Evolutionary conservation across 2,329 filamentous ascomycete genomes (phyloP).

Genomic region (Elsinoe fawcettii): DNA sequence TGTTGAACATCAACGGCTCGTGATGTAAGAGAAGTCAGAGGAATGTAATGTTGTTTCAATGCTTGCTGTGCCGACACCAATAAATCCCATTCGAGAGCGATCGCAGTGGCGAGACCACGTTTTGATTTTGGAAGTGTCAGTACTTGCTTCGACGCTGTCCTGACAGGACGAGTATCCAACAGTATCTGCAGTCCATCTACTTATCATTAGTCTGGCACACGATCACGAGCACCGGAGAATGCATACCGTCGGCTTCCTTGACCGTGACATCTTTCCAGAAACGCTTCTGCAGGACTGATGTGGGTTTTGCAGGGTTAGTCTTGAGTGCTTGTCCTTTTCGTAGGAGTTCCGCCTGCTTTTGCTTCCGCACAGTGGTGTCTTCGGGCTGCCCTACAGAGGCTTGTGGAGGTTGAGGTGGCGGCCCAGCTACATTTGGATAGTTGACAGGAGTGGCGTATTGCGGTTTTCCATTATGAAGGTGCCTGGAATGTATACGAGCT

Average conservation of each 20-base stretch:
- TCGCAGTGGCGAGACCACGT: conserved; percentile 70
- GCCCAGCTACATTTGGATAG: conserved; percentile 50
- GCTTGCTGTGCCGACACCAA: conserved; percentile 76
- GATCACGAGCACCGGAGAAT: not conserved
- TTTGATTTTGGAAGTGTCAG: conserved; percentile 68
- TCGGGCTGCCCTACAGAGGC: conserved; percentile 41
- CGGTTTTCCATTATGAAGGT: conserved; percentile 36
- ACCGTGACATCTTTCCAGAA: conserved; percentile 86
- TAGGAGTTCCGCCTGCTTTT: conserved; percentile 44
- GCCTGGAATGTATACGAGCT: conserved; percentile 16
- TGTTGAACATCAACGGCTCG: conserved; percentile 72
- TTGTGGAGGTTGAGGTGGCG: conserved; percentile 51
- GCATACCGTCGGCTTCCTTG: conserved; percentile 55
- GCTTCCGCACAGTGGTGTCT: conserved; percentile 41
- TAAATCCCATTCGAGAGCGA: conserved; percentile 90
- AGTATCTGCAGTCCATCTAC: conserved; percentile 54
- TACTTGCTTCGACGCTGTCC: conserved; percentile 64
- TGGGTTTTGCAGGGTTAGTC: conserved; percentile 37
- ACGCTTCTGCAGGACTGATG: conserved; percentile 54
- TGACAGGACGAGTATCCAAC: conserved; percentile 71
- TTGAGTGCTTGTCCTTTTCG: conserved; percentile 39
- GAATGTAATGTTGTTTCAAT: conserved; percentile 77
- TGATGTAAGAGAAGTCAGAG: conserved; percentile 75
- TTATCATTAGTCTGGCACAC: conserved; percentile 15
- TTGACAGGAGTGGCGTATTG: conserved; percentile 49